Percentiles rank a stretch among this genome's conserved stretches.
These are phyloP conservation scores for Inosperma sp. DNA, from an alignment of 768 basidiomycete genomes.

Conservation along the genomic window DNA sequence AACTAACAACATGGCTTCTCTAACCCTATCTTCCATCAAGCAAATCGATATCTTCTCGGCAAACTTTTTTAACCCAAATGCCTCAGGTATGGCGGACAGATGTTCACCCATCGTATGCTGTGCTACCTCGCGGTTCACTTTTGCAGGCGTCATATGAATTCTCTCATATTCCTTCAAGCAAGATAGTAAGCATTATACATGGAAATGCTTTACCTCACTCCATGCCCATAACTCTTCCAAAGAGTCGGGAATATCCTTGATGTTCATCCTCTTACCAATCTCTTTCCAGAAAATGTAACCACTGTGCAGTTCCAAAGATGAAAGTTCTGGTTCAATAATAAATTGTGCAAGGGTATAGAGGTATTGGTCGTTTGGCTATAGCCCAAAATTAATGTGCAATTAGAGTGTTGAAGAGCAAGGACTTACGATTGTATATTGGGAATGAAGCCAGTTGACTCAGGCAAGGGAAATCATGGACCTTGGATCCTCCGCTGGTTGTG, in stretches of 20 bases:
- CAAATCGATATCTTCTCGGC: constrained; percentile 31
- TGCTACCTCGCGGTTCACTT: constrained; percentile 39
- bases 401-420: not conserved
- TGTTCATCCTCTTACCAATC: constrained; percentile 44
- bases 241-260: constrained; percentile 42
- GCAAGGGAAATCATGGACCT: constrained; percentile 39
- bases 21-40: constrained; percentile 40
- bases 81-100: constrained; percentile 33
- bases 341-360: constrained; percentile 32
- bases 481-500: constrained; percentile 33
- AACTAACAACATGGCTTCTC: constrained; percentile 46
- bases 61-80: constrained; percentile 37
- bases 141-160: constrained; percentile 37
- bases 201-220: constrained; percentile 28
- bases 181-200: not conserved
- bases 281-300: constrained; percentile 42
- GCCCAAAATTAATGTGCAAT: not conserved
- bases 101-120: constrained; percentile 39
- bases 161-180: constrained; percentile 37
- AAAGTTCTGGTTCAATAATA: constrained; percentile 31
- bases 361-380: constrained; percentile 31
- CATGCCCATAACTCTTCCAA: constrained; percentile 35
- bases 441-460: constrained; percentile 41
- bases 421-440: constrained; percentile 37
- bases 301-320: constrained; percentile 41